phyloP scores from a whole-genome alignment of 306 rosid species.

The Rosa persica region DNA sequence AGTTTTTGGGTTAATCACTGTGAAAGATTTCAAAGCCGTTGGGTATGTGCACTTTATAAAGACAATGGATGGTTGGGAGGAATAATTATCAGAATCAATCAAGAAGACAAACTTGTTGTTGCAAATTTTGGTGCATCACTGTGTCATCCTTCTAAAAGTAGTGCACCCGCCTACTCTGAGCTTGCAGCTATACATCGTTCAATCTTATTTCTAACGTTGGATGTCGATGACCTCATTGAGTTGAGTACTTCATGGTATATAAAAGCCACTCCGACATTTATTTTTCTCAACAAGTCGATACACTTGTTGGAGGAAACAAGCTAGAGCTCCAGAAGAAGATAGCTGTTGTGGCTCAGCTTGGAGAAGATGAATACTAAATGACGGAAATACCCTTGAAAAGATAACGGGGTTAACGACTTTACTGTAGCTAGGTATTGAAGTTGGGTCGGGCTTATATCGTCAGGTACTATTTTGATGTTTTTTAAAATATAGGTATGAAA shows the following conservation, averaged over 20 bases:
- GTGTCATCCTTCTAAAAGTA: conserved; percentile 73
- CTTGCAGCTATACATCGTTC: conserved; percentile 71
- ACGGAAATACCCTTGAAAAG: no score
- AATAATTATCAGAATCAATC: conserved; percentile 66
- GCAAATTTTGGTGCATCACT: conserved; percentile 81
- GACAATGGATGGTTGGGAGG: conserved; percentile 67
- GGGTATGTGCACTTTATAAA: conserved; percentile 68
- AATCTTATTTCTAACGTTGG: conserved; percentile 58
- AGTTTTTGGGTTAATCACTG: conserved; percentile 1
- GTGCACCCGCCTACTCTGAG: conserved; percentile 57
- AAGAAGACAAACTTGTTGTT: conserved; percentile 66
- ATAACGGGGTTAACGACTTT: no score
- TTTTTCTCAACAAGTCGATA: conserved; percentile 73
- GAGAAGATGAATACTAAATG: no score
- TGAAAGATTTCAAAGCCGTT: conserved; percentile 31
- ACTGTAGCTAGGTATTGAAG: no score
- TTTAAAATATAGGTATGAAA: no score
- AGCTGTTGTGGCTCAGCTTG: conserved; percentile 31
- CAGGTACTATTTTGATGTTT: no score
- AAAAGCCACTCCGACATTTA: conserved; percentile 85
- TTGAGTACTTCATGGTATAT: conserved; percentile 76
- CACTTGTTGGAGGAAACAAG: conserved; percentile 81
- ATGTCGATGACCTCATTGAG: conserved; percentile 77
- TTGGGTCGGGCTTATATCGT: no score
- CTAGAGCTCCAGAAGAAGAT: conserved; percentile 66